A percentile compares a stretch with the other conserved stretches of the same genome.
Evolutionary conservation across 352 stramenopile genomes (phyloP).

Genomic region (Globisporangium spiculum): DNA sequence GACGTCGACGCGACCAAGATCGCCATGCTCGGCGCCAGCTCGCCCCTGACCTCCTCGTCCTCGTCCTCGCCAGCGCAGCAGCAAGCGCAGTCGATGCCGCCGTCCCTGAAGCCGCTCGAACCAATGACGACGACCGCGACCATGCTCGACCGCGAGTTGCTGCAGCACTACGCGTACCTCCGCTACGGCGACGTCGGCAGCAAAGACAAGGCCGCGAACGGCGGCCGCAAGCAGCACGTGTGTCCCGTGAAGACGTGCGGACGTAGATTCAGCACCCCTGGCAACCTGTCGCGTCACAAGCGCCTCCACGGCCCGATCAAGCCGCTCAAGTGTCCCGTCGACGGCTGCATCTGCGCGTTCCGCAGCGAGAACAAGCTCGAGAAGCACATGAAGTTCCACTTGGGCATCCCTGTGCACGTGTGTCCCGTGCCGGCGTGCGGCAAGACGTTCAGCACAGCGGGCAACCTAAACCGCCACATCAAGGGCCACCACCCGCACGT

Average conservation of each 20-base stretch:
- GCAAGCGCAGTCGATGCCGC: neutral
- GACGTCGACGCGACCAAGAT: slow-evolving; percentile 8
- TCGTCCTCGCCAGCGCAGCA: neutral
- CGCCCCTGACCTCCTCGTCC: neutral
- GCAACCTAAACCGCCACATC: slow-evolving; percentile 61
- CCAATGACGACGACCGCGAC: neutral
- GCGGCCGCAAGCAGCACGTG: slow-evolving; percentile 36
- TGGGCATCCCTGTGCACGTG: slow-evolving; percentile 45
- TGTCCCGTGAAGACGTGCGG: slow-evolving; percentile 48
- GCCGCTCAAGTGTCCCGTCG: slow-evolving; percentile 44
- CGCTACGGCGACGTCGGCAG: slow-evolving; percentile 11
- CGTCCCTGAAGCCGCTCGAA: neutral
- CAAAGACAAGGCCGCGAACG: slow-evolving; percentile 1
- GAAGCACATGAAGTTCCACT: slow-evolving; percentile 67
- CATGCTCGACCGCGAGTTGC: slow-evolving; percentile 16
- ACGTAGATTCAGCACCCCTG: slow-evolving; percentile 49
- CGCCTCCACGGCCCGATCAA: slow-evolving; percentile 51
- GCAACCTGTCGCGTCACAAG: slow-evolving; percentile 62
- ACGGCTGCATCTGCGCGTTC: slow-evolving; percentile 49
- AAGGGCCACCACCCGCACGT: slow-evolving; percentile 46
- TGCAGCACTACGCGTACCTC: slow-evolving; percentile 21
- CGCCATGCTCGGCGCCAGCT: slow-evolving; percentile 9
- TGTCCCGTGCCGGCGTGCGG: slow-evolving; percentile 37
- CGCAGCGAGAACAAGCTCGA: slow-evolving; percentile 56
- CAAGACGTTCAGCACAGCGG: slow-evolving; percentile 61